Percentiles rank a stretch among this genome's conserved stretches.
Evolutionary conservation across 2,329 filamentous ascomycete species (phyloP).

Genomic region (Podosphaera xanthii): DNA sequence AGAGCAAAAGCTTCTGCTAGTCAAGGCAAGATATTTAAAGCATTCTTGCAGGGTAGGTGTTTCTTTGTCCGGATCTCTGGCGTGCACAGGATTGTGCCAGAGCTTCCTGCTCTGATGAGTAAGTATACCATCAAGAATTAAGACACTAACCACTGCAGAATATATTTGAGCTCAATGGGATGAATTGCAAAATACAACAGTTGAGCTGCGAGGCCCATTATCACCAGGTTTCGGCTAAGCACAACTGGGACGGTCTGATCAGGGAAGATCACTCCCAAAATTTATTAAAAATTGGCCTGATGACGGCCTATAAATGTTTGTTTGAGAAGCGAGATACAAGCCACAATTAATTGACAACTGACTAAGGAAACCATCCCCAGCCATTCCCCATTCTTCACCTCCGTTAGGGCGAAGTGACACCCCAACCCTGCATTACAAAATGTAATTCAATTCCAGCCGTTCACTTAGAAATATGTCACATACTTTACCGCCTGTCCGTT

Average conservation of each 20-base stretch:
- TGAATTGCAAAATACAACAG: conserved; percentile 53
- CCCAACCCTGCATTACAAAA: too few relatives aligned
- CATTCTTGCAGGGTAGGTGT: conserved; percentile 52
- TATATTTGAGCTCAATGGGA: conserved; percentile 54
- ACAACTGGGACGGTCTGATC: neutral
- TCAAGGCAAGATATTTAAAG: conserved; percentile 67
- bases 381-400: too few relatives aligned
- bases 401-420: too few relatives aligned
- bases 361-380: neutral
- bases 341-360: neutral
- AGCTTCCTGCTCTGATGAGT: conserved; percentile 43
- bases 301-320: neutral
- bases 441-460: too few relatives aligned
- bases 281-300: neutral
- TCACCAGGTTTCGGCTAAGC: conserved; percentile 7
- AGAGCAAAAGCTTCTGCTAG: conserved; percentile 75
- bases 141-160: conserved; percentile 57
- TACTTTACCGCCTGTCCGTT: too few relatives aligned
- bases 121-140: neutral
- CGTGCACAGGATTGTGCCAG: conserved; percentile 88
- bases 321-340: neutral
- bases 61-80: conserved; percentile 56
- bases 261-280: neutral
- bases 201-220: conserved; percentile 30
- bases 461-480: too few relatives aligned